phyloP scores from a whole-genome alignment of 2,329 filamentous ascomycete species.

The Penicillium sp. region DNA sequence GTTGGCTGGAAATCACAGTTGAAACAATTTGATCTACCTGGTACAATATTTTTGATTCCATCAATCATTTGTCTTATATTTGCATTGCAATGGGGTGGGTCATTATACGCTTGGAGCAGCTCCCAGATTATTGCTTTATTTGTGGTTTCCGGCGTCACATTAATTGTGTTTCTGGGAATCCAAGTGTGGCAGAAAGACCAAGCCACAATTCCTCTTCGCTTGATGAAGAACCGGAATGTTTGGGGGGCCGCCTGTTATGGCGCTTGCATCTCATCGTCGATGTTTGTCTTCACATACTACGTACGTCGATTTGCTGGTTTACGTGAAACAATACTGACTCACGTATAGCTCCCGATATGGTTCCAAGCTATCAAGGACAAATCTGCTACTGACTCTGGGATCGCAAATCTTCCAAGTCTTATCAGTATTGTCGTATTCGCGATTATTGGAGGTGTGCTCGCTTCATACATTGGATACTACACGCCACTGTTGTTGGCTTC shows the following conservation, averaged over 20 bases:
- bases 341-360: constrained; percentile 30
- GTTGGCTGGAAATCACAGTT: background rate
- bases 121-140: constrained; percentile 27
- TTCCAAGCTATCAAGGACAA: constrained; percentile 32
- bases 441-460: constrained; percentile 9
- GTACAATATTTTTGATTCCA: constrained; percentile 35
- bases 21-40: constrained; percentile 36
- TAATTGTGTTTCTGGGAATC: constrained; percentile 47
- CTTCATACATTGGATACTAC: constrained; percentile 30
- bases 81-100: constrained; percentile 30
- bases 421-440: constrained; percentile 18
- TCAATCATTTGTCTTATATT: constrained; percentile 28
- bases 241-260: constrained; percentile 33
- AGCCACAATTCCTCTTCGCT: constrained; percentile 53
- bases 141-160: constrained; percentile 28
- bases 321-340: background rate
- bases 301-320: background rate
- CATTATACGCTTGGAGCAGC: constrained; percentile 27
- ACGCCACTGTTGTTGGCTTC: constrained; percentile 30
- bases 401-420: constrained; percentile 29
- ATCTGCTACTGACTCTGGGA: constrained; percentile 27
- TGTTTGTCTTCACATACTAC: constrained; percentile 22
- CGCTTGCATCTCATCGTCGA: constrained; percentile 12
- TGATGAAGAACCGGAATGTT: constrained; percentile 51
- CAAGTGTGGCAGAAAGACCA: constrained; percentile 51